These are phyloP conservation scores for Elongisporangium anandrum DNA, from an alignment of 352 stramenopile genomes.

Conservation along the genomic window DNA sequence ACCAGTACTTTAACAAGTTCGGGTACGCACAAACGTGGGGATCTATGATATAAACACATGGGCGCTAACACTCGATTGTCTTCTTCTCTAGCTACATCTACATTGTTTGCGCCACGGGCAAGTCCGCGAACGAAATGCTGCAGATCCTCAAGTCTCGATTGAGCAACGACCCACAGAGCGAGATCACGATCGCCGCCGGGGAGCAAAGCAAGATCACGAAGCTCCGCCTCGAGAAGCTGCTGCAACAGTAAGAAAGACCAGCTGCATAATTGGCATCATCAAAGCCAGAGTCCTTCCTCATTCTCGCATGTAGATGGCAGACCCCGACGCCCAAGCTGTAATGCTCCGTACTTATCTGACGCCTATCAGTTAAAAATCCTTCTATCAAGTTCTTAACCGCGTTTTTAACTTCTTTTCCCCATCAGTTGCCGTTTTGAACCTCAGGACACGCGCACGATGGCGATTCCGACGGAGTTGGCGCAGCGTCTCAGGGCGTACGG, in stretches of 20 bases:
- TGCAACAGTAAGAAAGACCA: constrained; percentile 41
- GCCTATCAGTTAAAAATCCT: not conserved
- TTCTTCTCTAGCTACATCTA: constrained; percentile 53
- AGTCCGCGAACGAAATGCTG: constrained; percentile 74
- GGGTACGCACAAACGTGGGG: constrained; percentile 24
- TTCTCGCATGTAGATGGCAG: not conserved
- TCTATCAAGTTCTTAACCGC: not conserved
- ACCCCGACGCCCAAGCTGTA: not conserved
- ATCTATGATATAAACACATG: not conserved
- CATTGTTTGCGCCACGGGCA: constrained; percentile 78
- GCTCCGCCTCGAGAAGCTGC: constrained; percentile 59
- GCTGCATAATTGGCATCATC: not conserved
- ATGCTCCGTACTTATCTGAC: not conserved
- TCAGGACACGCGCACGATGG: not conserved
- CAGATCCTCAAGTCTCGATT: constrained; percentile 57
- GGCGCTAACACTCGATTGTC: not conserved
- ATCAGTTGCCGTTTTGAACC: not conserved
- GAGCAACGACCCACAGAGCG: constrained; percentile 30
- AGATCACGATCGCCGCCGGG: constrained; percentile 51
- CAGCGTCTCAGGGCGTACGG: constrained; percentile 29
- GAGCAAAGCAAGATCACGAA: constrained; percentile 83
- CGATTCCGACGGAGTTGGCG: constrained; percentile 22
- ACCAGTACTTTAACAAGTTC: constrained; percentile 64
- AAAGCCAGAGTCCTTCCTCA: not conserved
- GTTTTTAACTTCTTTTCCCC: not conserved